Evolutionary conservation across 2,329 filamentous ascomycete genomes (phyloP), one percentile per base, ranked within the genome.

Genomic region (Eurotiales sp.): DNA sequence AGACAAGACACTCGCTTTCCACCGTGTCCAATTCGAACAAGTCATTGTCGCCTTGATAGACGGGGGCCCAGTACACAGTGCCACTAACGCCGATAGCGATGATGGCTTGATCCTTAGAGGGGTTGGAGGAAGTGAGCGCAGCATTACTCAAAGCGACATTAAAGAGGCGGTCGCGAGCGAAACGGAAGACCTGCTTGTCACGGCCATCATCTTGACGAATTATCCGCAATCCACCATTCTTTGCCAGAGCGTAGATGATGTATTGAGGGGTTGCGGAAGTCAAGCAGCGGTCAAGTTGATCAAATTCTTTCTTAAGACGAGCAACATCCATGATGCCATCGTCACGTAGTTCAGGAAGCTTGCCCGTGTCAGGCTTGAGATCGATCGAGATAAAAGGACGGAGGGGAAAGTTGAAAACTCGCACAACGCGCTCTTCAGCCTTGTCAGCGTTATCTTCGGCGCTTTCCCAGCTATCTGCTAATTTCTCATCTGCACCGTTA

Each of bases 371-470:
- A 17, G 66, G 56, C 47, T 72, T 72, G 61, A 97, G 81, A 11
- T 82, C 84, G 64, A 99, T 93, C 17, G 91, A 87, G 58, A 95
- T 91, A 79, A 95, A 99, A 3, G 93, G 93, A 69, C 87, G 89
- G 86, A 99, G 90, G 14, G 93, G 93, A 69, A 99, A 96, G 69
- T 95, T 95, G 75, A 88, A 93, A 42, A 97, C 91, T 65, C 82
- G 85, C 58, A 96, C 83, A 22, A 84, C 78, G 41, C 78, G 74
- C 3, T 81, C 71, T 46, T 83, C 79, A 53, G 84, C 83, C 59
- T 86, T 84, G 67, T 90, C 87, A 29, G 82, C 80, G 42, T 64
- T 63, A 50, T 82, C 82, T 61, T 91, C 89, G 3, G 87, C 88
- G 57, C 86, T 95, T 75, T 96, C 90, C 90, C 90, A 95, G 71